phyloP scores from a whole-genome alignment of 2,329 filamentous ascomycete genomes.

The Phaeosphaeria sp. region DNA sequence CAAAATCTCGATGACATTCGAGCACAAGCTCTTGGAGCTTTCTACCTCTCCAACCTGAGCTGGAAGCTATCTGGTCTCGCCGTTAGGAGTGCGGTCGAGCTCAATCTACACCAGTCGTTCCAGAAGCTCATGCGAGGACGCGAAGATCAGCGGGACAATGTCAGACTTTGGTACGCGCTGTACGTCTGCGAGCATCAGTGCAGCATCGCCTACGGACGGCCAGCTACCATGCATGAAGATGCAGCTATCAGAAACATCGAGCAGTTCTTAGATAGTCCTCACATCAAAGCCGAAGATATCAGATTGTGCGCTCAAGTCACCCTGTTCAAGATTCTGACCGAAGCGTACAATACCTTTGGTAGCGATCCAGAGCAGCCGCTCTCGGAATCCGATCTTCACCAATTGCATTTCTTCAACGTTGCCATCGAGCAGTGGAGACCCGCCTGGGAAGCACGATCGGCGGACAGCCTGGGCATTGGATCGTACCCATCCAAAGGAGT shows the following conservation, averaged over 20 bases:
- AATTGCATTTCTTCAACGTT: conserved; percentile 50
- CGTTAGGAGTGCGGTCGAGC: conserved; percentile 50
- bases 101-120: conserved; percentile 49
- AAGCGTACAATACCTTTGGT: conserved; percentile 43
- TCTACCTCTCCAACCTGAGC: conserved; percentile 50
- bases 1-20: conserved; percentile 49
- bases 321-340: conserved; percentile 42
- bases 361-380: conserved; percentile 47
- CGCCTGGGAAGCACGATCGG: conserved; percentile 45
- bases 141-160: conserved; percentile 44
- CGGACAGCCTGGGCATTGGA: conserved; percentile 34
- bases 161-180: conserved; percentile 50
- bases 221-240: conserved; percentile 50
- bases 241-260: conserved; percentile 48
- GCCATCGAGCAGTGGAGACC: conserved; percentile 54
- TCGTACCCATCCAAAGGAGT: conserved; percentile 57
- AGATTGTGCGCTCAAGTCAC: conserved; percentile 40
- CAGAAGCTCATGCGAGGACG: conserved; percentile 45
- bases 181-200: conserved; percentile 52
- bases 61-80: conserved; percentile 50
- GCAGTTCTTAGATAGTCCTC: conserved; percentile 35
- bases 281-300: conserved; percentile 38
- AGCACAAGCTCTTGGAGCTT: conserved; percentile 49
- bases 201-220: conserved; percentile 50
- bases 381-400: conserved; percentile 46